phyloP scores from a whole-genome alignment of 345 rosid species.

The Combretum micranthum region DNA sequence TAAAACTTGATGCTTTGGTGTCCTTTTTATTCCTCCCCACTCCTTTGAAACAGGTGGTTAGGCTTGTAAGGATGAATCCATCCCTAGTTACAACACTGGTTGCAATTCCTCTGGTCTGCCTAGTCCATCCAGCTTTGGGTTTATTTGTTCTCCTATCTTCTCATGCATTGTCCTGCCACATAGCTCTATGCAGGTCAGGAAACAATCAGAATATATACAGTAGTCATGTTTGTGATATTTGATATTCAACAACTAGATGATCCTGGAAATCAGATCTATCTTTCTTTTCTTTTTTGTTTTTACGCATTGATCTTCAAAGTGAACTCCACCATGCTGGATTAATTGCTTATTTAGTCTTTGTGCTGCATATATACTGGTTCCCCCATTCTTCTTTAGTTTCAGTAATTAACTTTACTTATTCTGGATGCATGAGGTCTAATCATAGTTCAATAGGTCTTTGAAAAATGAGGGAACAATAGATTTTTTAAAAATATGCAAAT shows the following conservation, averaged over 20 bases:
- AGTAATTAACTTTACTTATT: no score
- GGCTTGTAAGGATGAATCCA: slow-evolving; percentile 57
- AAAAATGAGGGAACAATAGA: no score
- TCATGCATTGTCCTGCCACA: slow-evolving; percentile 72
- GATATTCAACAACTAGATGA: neutral
- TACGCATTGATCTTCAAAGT: no score
- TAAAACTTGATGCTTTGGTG: neutral
- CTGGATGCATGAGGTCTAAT: no score
- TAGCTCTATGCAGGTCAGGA: slow-evolving; percentile 63
- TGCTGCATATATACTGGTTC: no score
- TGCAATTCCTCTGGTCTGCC: slow-evolving; percentile 55
- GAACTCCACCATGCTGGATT: no score
- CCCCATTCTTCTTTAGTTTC: no score
- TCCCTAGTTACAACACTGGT: slow-evolving; percentile 41
- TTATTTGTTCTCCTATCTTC: slow-evolving; percentile 51
- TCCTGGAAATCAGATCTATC: no score
- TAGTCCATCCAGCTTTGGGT: slow-evolving; percentile 91
- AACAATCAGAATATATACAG: neutral
- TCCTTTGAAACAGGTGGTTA: slow-evolving; percentile 50
- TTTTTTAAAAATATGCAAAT: no score
- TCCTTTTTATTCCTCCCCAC: slow-evolving; percentile 3
- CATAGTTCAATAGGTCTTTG: no score
- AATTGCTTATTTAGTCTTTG: no score
- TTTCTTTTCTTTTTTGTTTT: no score
- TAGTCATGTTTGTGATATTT: neutral